Conservation (phyloP, 495 filamentous ascomycete genomes). For the Aspergillus asperescens region DNA sequence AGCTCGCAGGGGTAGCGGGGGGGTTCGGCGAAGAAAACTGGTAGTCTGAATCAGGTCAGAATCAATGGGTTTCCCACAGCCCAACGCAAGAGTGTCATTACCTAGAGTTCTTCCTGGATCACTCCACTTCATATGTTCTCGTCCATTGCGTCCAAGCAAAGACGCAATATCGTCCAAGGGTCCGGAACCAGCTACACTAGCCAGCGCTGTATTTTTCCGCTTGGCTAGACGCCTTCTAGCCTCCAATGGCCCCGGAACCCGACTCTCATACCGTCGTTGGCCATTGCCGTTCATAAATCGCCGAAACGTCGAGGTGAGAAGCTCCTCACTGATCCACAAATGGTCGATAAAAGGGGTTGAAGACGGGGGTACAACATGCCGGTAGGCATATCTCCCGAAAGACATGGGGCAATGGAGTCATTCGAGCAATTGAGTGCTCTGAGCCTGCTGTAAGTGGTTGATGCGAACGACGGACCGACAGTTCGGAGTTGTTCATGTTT, state of each 20-base stretch:
- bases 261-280: constrained; percentile 47
- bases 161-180: constrained; percentile 34
- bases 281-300: constrained; percentile 41
- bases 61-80: neutral
- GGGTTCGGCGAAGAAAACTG: constrained; percentile 2
- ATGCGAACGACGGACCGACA: neutral
- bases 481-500: neutral
- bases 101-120: constrained; percentile 29
- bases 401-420: constrained; percentile 33
- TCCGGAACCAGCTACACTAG: constrained; percentile 27
- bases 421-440: constrained; percentile 25
- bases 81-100: constrained; percentile 9
- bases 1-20: constrained; percentile 14
- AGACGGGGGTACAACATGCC: constrained; percentile 36
- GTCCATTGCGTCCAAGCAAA: constrained; percentile 44
- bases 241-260: constrained; percentile 55
- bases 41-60: constrained; percentile 12
- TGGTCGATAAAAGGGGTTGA: constrained; percentile 28
- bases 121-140: constrained; percentile 42
- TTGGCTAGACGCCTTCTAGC: constrained; percentile 49
- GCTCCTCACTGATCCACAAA: constrained; percentile 53
- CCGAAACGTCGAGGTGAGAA: constrained; percentile 45
- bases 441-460: neutral
- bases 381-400: constrained; percentile 42
- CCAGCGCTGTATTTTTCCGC: constrained; percentile 46